Percentiles rank a stretch among this genome's conserved stretches.
These are phyloP conservation scores for Grosmannia clavigera DNA, from an alignment of 2,329 filamentous ascomycete species.

Conservation along the genomic window DNA sequence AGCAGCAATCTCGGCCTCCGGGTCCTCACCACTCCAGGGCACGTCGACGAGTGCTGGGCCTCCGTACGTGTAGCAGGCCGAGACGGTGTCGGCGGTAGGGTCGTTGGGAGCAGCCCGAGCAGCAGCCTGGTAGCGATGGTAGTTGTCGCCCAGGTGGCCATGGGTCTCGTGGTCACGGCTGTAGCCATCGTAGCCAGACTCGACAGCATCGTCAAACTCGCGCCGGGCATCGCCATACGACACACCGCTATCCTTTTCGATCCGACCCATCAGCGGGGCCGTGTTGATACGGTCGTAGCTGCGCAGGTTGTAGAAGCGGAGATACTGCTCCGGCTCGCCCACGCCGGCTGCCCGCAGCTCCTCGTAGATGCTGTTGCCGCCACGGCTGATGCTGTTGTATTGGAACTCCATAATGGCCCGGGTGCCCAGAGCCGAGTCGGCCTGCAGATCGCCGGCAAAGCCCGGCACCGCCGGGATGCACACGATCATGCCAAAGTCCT, in stretches of 20 bases:
- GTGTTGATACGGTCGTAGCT: constrained; percentile 77
- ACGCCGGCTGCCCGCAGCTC: constrained; percentile 52
- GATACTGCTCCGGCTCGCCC: constrained; percentile 56
- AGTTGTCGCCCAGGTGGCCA: constrained; percentile 31
- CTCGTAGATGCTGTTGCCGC: constrained; percentile 68
- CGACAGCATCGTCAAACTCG: constrained; percentile 48
- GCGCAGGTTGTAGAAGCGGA: constrained; percentile 74
- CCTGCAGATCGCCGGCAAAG: constrained; percentile 68
- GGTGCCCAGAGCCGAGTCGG: constrained; percentile 61
- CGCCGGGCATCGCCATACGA: constrained; percentile 53
- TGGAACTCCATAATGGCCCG: constrained; percentile 84
- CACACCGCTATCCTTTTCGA: constrained; percentile 52
- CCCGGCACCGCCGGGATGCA: constrained; percentile 70
- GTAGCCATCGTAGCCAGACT: constrained; percentile 28
- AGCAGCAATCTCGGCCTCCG: constrained; percentile 44
- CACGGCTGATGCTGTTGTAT: constrained; percentile 67
- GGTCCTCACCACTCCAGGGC: constrained; percentile 6
- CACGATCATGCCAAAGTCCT: constrained; percentile 64
- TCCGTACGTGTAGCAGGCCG: constrained; percentile 70
- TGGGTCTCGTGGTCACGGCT: constrained; percentile 13
- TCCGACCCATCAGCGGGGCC: constrained; percentile 45
- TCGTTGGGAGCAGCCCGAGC: constrained; percentile 30
- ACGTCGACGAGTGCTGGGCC: constrained; percentile 54
- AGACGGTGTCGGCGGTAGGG: constrained; percentile 60
- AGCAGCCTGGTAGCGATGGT: constrained; percentile 60